These are phyloP conservation scores for Amphicarpaea edgeworthii DNA, from an alignment of 306 rosid genomes.

Conservation along the genomic window DNA sequence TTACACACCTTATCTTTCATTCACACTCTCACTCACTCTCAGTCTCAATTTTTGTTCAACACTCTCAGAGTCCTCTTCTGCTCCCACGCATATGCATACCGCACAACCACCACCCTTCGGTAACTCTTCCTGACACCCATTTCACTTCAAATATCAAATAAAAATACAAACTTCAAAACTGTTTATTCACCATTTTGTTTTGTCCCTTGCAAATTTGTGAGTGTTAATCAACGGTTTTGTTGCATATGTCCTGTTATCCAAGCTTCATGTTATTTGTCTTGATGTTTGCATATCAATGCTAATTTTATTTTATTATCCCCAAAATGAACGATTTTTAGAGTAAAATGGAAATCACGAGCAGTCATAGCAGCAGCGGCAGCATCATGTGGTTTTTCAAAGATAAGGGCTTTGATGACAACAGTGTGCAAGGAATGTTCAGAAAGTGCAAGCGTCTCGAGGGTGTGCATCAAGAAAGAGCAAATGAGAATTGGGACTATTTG, in stretches of 20 bases:
- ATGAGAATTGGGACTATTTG: slow-evolving; percentile 87
- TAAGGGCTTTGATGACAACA: slow-evolving; percentile 85
- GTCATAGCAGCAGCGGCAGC: slow-evolving; percentile 62
- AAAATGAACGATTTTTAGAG: slow-evolving; percentile 16
- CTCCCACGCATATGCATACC: slow-evolving; percentile 1
- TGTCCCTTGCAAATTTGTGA: not conserved
- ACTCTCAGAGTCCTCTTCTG: not conserved
- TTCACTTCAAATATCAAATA: not conserved
- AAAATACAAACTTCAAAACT: not conserved
- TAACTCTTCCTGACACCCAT: slow-evolving; percentile 1
- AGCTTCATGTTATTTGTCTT: not conserved
- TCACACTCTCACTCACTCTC: not conserved
- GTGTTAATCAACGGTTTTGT: not conserved
- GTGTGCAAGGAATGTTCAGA: slow-evolving; percentile 68
- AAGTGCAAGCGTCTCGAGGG: slow-evolving; percentile 81
- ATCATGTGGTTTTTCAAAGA: slow-evolving; percentile 95
- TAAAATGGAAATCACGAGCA: slow-evolving; percentile 57
- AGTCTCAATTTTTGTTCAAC: not conserved
- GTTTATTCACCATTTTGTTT: not conserved
- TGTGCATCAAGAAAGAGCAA: slow-evolving; percentile 64
- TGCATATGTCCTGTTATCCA: no score
- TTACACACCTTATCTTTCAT: not conserved
- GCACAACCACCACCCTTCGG: not conserved
- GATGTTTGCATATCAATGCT: slow-evolving; percentile 8
- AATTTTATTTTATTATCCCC: slow-evolving; percentile 1